These are phyloP conservation scores for Syncephalastrum racemosum DNA, from an alignment of 371 early-diverging fungal species.

Conservation along the genomic window DNA sequence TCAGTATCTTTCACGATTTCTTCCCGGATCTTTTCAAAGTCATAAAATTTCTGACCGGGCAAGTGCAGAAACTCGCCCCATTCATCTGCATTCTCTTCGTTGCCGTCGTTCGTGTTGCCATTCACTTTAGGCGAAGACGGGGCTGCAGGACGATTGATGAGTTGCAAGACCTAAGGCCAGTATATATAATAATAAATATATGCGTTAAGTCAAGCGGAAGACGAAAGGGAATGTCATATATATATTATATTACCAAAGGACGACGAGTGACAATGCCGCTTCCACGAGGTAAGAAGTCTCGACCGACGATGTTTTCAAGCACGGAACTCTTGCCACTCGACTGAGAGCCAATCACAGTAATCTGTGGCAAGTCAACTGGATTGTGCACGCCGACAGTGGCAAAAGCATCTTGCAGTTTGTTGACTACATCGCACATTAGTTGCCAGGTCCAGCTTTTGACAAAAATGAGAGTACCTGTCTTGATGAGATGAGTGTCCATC, in stretches of 20 bases:
- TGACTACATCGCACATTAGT: conserved; percentile 46
- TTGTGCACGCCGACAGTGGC: conserved; percentile 93
- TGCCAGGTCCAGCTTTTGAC: background rate
- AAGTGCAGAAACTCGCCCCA: conserved; percentile 98
- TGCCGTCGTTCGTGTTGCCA: conserved; percentile 13
- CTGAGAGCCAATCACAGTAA: conserved; percentile 97
- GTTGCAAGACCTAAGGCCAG: conserved; percentile 80
- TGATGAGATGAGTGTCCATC: conserved; percentile 18
- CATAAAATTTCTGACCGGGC: conserved; percentile 88
- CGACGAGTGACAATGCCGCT: conserved; percentile 95
- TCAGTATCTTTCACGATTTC: conserved; percentile 95
- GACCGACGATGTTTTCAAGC: conserved; percentile 98
- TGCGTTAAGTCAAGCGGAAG: background rate
- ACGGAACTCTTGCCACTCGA: conserved; percentile 99
- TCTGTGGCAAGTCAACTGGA: conserved; percentile 98
- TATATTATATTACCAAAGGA: conserved; percentile 68
- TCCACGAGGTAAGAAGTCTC: conserved; percentile 98
- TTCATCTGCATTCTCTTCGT: conserved; percentile 74
- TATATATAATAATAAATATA: background rate
- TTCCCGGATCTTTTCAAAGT: conserved; percentile 93
- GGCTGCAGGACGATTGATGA: conserved; percentile 82
- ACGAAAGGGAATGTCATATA: background rate
- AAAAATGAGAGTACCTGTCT: conserved; percentile 6
- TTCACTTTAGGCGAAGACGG: conserved; percentile 22
- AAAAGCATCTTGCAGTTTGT: conserved; percentile 97